These are phyloP conservation scores for Gossypium aridum DNA, from an alignment of 441 rosid genomes.

Conservation along the genomic window DNA sequence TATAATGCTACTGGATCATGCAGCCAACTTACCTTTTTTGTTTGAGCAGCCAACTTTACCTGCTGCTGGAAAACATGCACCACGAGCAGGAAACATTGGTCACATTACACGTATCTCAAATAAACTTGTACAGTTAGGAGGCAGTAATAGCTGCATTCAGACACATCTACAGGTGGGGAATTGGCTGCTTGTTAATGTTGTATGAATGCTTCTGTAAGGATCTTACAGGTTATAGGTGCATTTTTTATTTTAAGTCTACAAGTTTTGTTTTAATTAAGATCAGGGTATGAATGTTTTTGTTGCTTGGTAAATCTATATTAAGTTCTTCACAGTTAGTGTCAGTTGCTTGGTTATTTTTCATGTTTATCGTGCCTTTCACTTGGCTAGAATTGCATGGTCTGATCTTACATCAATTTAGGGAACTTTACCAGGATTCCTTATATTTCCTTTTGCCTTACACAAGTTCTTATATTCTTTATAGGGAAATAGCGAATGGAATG, in stretches of 20 bases:
- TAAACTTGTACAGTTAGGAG: conserved; percentile 71
- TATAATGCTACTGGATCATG: conserved; percentile 17
- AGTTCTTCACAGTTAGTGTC: not conserved
- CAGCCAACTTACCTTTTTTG: conserved; percentile 52
- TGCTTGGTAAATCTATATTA: not conserved
- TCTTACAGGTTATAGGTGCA: not conserved
- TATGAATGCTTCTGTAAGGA: not conserved
- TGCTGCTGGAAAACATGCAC: conserved; percentile 63
- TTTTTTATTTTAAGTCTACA: not conserved
- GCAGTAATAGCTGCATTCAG: conserved; percentile 49
- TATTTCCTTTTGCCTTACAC: not conserved
- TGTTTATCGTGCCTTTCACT: not conserved
- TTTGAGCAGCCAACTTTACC: conserved; percentile 71
- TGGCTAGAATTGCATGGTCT: not conserved
- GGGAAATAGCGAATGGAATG: conserved; percentile 83
- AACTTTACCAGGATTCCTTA: not conserved
- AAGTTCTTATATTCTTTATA: conserved; percentile 22
- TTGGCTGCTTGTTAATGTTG: not conserved
- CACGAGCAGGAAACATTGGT: conserved; percentile 81
- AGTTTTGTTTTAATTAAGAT: not conserved
- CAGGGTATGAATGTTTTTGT: not conserved
- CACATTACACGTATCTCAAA: conserved; percentile 78
- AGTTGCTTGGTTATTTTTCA: not conserved
- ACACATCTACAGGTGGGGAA: conserved; percentile 70
- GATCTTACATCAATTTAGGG: not conserved